A percentile compares a stretch with the other conserved stretches of the same genome.
Conservation (phyloP, 768 basidiomycete genomes). For the Lactarius tabidus region DNA sequence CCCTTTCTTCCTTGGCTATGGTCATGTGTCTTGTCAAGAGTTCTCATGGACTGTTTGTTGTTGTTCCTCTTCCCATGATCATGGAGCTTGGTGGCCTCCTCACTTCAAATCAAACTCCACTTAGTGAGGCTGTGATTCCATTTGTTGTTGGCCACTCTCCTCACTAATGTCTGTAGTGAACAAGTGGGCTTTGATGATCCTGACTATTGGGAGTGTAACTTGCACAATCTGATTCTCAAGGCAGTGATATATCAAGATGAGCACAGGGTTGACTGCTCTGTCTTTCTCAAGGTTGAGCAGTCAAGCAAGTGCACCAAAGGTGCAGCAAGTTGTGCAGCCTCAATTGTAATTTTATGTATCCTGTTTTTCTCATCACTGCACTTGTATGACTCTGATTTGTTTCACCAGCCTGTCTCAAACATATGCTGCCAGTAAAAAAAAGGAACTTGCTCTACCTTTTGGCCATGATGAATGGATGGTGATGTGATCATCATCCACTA, state of each 20-base stretch:
- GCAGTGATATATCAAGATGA: slow-evolving; percentile 92
- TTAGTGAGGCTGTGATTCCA: slow-evolving; percentile 65
- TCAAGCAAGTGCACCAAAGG: slow-evolving; percentile 36
- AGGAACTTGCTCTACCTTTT: slow-evolving; percentile 76
- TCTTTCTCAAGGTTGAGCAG: slow-evolving; percentile 47
- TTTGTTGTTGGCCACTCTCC: slow-evolving; percentile 75
- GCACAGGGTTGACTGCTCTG: slow-evolving; percentile 85
- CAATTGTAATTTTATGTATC: slow-evolving; percentile 80
- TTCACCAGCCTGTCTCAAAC: slow-evolving; percentile 77
- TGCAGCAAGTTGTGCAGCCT: slow-evolving; percentile 75
- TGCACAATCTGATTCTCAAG: slow-evolving; percentile 94
- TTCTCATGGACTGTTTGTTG: slow-evolving; percentile 80
- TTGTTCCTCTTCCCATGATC: slow-evolving; percentile 90
- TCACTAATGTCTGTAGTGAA: slow-evolving; percentile 82
- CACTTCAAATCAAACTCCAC: slow-evolving; percentile 50
- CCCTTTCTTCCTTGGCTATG: slow-evolving; percentile 75
- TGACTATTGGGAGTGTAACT: slow-evolving; percentile 59
- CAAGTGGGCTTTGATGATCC: slow-evolving; percentile 62
- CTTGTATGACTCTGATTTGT: background rate
- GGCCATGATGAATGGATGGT: slow-evolving; percentile 33
- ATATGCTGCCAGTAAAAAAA: slow-evolving; percentile 80
- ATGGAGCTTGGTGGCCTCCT: slow-evolving; percentile 99
- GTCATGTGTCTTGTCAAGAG: slow-evolving; percentile 76
- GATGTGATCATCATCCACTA: background rate
- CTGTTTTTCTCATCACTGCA: background rate